Conservation (phyloP, 129 eudicot genomes). For the Sambucus nigra region DNA sequence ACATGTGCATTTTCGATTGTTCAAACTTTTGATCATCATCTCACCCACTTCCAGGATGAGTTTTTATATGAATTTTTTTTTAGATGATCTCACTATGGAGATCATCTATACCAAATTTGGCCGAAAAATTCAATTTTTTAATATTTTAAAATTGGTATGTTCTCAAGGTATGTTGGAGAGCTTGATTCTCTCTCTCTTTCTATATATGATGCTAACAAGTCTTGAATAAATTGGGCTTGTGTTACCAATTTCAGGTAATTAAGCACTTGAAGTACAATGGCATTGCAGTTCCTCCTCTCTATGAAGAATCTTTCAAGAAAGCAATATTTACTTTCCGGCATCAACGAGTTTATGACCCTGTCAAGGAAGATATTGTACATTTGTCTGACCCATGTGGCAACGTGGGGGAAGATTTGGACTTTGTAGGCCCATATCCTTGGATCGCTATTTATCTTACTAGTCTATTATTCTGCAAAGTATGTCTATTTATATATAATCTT, state of each 20-base stretch:
- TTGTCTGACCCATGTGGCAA: slow-evolving; percentile 37
- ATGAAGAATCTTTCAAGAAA: slow-evolving; percentile 79
- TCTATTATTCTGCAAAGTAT: background rate
- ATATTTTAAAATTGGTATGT: too few relatives aligned
- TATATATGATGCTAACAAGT: background rate
- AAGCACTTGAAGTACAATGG: slow-evolving; percentile 78
- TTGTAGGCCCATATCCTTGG: slow-evolving; percentile 98
- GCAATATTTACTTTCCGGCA: slow-evolving; percentile 81
- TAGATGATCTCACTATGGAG: too few relatives aligned
- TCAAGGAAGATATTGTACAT: slow-evolving; percentile 58
- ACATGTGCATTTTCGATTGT: too few relatives aligned
- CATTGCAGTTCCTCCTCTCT: slow-evolving; percentile 45
- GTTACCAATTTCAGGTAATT: slow-evolving; percentile 46
- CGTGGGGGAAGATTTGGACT: slow-evolving; percentile 54
- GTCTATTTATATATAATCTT: background rate
- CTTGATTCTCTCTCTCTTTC: background rate
- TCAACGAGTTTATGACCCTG: slow-evolving; percentile 89
- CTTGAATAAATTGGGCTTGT: background rate
- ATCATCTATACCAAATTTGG: too few relatives aligned
- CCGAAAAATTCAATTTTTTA: too few relatives aligned
- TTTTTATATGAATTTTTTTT: too few relatives aligned
- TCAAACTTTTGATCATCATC: too few relatives aligned
- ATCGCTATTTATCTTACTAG: background rate
- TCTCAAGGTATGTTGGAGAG: too few relatives aligned
- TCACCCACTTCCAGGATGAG: too few relatives aligned